A percentile compares a stretch with the other conserved stretches of the same genome.
Conservation (phyloP, 2,329 filamentous ascomycete species). For the Pseudovirgaria hyperparasitica region DNA sequence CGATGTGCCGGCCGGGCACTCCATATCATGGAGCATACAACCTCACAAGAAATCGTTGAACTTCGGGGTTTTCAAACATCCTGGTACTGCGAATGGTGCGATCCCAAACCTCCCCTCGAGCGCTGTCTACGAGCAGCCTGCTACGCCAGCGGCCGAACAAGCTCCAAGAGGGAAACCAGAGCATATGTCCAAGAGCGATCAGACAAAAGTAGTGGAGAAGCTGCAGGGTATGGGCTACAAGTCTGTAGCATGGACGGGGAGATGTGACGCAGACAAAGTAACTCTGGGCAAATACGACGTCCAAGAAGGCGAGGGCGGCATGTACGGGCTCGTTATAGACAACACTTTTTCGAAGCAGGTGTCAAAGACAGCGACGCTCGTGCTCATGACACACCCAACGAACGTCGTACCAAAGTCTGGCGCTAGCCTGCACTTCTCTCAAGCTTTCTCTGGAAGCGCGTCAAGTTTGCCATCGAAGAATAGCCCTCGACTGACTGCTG, state of each 20-base stretch:
- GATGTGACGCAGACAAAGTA: constrained; percentile 93
- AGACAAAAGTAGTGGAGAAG: constrained; percentile 56
- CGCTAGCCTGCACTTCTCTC: constrained; percentile 51
- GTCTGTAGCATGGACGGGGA: constrained; percentile 68
- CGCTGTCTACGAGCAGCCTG: constrained; percentile 16
- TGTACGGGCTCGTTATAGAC: constrained; percentile 95
- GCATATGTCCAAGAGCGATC: constrained; percentile 55
- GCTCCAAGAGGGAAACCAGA: constrained; percentile 36
- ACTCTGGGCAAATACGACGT: constrained; percentile 84
- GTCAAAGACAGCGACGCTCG: constrained; percentile 89
- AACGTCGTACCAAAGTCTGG: constrained; percentile 63
- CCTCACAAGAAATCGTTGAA: constrained; percentile 98
- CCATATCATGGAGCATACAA: constrained; percentile 94
- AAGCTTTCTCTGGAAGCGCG: constrained; percentile 37
- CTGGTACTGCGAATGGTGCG: constrained; percentile 52
- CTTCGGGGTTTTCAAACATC: constrained; percentile 96
- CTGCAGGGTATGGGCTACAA: constrained; percentile 49
- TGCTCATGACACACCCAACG: constrained; percentile 86
- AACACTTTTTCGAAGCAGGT: constrained; percentile 92
- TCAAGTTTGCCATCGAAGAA: constrained; percentile 22
- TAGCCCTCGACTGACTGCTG: constrained; percentile 29
- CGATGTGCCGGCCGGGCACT: constrained; percentile 76
- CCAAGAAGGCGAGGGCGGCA: constrained; percentile 59
- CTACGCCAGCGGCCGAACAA: constrained; percentile 39
- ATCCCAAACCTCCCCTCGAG: constrained; percentile 23